phyloP scores from a whole-genome alignment of 2,329 filamentous ascomycete species.

The Claviceps cyperi region DNA sequence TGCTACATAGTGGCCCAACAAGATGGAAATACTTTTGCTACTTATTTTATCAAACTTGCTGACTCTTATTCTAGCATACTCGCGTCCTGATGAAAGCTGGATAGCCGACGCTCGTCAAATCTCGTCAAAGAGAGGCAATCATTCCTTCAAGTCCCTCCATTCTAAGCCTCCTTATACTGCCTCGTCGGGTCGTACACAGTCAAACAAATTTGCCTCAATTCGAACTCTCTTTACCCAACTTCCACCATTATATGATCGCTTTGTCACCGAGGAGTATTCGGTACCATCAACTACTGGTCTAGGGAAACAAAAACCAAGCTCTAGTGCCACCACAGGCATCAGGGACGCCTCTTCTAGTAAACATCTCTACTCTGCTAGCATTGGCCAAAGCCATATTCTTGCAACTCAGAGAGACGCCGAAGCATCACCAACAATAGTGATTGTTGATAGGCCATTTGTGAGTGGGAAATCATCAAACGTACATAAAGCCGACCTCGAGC shows the following conservation, averaged over 20 bases:
- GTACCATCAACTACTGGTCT: background rate
- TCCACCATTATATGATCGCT: background rate
- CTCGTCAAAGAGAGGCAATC: background rate
- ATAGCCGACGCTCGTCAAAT: background rate
- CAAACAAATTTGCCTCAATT: background rate
- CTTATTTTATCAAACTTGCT: slow-evolving; percentile 8
- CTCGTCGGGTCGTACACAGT: background rate
- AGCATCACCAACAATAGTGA: background rate
- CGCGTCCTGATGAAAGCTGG: background rate
- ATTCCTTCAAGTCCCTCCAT: background rate
- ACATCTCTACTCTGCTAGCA: background rate
- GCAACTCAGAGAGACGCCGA: background rate
- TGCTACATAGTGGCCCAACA: background rate
- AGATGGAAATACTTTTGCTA: slow-evolving; percentile 5
- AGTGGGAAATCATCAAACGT: background rate
- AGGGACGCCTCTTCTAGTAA: background rate
- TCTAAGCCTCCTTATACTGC: background rate
- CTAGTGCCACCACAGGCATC: background rate
- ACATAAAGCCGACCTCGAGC: background rate
- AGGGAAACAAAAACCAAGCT: background rate
- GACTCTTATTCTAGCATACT: slow-evolving; percentile 5
- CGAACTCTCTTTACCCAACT: background rate
- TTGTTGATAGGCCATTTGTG: background rate
- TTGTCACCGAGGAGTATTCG: background rate
- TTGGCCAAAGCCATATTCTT: background rate